Conservation (phyloP, 495 filamentous ascomycete species). For the Amphirosellinia nigrospora region DNA sequence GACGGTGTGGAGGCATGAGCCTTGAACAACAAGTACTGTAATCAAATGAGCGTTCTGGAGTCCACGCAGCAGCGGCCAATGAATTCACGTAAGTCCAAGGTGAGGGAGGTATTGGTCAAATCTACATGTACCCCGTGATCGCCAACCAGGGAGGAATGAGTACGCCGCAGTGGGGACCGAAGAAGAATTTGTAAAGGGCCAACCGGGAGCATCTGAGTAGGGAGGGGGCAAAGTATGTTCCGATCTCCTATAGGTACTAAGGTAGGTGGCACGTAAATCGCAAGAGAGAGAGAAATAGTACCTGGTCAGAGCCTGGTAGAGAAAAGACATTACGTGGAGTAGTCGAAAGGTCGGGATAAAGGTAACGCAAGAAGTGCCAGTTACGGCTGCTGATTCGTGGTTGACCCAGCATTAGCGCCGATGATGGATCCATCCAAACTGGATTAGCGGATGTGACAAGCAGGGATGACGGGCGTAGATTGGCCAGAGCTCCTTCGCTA, state of each 20-base stretch:
- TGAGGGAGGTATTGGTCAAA: background rate
- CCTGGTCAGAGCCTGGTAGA: too few species aligned
- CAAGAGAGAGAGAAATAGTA: conserved; percentile 20
- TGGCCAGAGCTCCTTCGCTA: conserved; percentile 39
- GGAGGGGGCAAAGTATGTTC: background rate
- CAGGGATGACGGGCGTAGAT: conserved; percentile 28
- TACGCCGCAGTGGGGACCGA: background rate
- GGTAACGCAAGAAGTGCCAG: conserved; percentile 17
- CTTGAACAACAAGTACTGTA: background rate
- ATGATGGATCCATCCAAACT: conserved; percentile 32
- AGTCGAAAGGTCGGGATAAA: conserved; percentile 1
- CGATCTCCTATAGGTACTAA: background rate
- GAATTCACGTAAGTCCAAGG: background rate
- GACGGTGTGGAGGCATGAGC: background rate
- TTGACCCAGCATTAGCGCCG: conserved; percentile 35
- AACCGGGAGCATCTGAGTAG: background rate
- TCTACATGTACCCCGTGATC: background rate
- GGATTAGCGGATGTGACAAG: conserved; percentile 41
- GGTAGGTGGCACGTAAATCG: conserved; percentile 27
- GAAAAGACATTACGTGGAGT: conserved; percentile 5
- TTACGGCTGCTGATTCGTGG: conserved; percentile 34
- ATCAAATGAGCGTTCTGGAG: background rate
- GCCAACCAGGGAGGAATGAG: conserved; percentile 9
- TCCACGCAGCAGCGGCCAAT: background rate
- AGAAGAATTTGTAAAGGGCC: conserved; percentile 18